Evolutionary conservation across 1,284 basidiomycete genomes (phyloP).

Genomic region (Apiotrichum mycotoxinovorans): DNA sequence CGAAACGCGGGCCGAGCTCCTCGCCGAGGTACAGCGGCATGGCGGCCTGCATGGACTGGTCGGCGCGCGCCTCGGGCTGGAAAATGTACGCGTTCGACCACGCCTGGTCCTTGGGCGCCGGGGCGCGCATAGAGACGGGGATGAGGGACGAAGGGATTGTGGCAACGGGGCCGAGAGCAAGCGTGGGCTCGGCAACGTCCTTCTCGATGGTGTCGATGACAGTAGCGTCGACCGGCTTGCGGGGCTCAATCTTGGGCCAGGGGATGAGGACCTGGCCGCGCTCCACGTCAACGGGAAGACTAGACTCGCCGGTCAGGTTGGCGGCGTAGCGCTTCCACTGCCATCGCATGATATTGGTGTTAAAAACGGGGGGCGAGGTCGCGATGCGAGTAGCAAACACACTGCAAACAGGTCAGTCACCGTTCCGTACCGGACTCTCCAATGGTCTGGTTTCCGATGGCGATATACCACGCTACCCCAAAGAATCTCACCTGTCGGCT

Average conservation of each 20-base stretch:
- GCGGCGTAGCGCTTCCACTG: conserved; percentile 39
- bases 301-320: conserved; percentile 21
- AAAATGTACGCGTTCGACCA: conserved; percentile 31
- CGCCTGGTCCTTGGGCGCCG: conserved; percentile 21
- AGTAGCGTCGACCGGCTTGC: conserved; percentile 6
- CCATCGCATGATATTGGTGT: conserved; percentile 22
- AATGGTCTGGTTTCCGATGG: no score
- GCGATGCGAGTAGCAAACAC: conserved; percentile 42
- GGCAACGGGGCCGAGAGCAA: conserved; percentile 12
- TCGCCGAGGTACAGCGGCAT: conserved; percentile 49
- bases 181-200: conserved; percentile 9
- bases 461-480: no score
- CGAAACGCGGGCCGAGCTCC: conserved; percentile 46
- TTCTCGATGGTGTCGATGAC: conserved; percentile 22
- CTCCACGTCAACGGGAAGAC: conserved; percentile 10
- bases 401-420: conserved; percentile 15
- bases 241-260: conserved; percentile 26
- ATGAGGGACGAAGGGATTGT: conserved; percentile 13
- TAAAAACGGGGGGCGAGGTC: conserved; percentile 32
- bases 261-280: conserved; percentile 28
- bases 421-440: no score
- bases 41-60: conserved; percentile 29
- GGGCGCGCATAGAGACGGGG: conserved; percentile 25
- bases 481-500: not conserved
- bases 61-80: conserved; percentile 8